A percentile compares a stretch with the other conserved stretches of the same genome.
phyloP scores from a whole-genome alignment of 2,329 filamentous ascomycete species.

The Aspergillus fijiensis region DNA sequence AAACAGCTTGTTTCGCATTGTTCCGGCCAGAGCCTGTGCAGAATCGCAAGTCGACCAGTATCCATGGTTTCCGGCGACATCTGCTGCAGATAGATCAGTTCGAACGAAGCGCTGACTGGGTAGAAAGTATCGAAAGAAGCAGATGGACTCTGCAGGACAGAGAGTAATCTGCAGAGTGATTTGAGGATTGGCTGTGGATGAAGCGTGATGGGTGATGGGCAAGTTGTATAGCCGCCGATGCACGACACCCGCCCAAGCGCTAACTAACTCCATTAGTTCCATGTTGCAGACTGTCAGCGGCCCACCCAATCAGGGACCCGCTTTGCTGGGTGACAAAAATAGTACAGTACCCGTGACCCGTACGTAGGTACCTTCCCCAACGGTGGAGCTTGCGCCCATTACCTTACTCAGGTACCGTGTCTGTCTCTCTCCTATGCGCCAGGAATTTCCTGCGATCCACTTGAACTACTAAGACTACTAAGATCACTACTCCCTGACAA shows the following conservation, averaged over 20 bases:
- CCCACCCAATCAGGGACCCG: constrained; percentile 10
- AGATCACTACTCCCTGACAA: too few relatives aligned
- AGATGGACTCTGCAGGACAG: constrained; percentile 14
- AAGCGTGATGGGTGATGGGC: neutral
- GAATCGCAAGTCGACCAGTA: constrained; percentile 16
- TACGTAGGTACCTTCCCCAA: neutral
- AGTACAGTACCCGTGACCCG: neutral
- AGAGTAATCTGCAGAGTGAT: constrained; percentile 1
- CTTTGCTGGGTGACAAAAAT: neutral
- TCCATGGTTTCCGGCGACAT: constrained; percentile 9
- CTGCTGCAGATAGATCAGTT: constrained; percentile 5
- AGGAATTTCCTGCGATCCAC: too few relatives aligned
- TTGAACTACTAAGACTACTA: too few relatives aligned
- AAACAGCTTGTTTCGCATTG: constrained; percentile 6
- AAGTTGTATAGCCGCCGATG: constrained; percentile 20
- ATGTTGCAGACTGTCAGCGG: constrained; percentile 1
- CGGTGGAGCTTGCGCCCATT: too few relatives aligned
- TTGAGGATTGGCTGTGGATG: constrained; percentile 17
- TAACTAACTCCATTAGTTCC: neutral
- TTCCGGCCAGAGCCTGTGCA: constrained; percentile 12
- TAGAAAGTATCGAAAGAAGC: neutral
- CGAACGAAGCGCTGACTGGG: constrained; percentile 14
- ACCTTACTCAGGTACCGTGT: too few relatives aligned
- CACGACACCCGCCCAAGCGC: constrained; percentile 11
- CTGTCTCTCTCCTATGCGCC: neutral